These are phyloP conservation scores for Corrigiola litoralis DNA, from an alignment of 179 eudicot species.

Conservation along the genomic window DNA sequence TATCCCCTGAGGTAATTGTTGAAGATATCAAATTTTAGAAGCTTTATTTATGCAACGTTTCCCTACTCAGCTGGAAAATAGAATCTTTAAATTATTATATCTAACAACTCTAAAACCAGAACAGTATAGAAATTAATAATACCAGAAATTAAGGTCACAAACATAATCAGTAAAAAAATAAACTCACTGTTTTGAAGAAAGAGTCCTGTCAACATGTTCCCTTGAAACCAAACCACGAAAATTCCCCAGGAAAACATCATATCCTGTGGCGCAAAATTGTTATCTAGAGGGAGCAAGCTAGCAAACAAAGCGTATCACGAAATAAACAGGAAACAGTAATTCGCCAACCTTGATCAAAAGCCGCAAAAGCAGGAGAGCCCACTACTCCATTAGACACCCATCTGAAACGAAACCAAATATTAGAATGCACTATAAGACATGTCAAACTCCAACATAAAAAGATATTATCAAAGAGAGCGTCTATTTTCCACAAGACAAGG, in stretches of 20 bases:
- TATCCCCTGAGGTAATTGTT: no score
- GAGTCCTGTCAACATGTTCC: constrained; percentile 73
- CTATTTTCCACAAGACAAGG: no score
- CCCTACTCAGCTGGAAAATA: no score
- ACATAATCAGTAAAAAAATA: background rate
- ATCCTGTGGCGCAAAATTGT: constrained; percentile 43
- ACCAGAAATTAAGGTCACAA: background rate
- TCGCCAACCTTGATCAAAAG: constrained; percentile 90
- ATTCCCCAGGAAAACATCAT: constrained; percentile 93
- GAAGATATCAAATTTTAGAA: no score
- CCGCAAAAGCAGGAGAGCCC: constrained; percentile 99
- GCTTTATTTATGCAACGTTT: no score
- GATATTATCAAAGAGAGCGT: no score
- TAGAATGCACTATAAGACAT: no score
- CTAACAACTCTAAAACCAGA: no score
- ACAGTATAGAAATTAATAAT: background rate
- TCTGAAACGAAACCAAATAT: constrained; percentile 30
- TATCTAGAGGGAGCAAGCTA: background rate
- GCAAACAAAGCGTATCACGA: background rate
- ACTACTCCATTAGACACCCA: constrained; percentile 97
- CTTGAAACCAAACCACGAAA: constrained; percentile 92
- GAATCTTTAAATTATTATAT: no score
- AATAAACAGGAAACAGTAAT: background rate
- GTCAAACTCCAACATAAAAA: no score
- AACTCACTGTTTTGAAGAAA: constrained; percentile 85